Conservation (phyloP, 1,139 yeast species). For the Lodderomyces elongisporus region DNA sequence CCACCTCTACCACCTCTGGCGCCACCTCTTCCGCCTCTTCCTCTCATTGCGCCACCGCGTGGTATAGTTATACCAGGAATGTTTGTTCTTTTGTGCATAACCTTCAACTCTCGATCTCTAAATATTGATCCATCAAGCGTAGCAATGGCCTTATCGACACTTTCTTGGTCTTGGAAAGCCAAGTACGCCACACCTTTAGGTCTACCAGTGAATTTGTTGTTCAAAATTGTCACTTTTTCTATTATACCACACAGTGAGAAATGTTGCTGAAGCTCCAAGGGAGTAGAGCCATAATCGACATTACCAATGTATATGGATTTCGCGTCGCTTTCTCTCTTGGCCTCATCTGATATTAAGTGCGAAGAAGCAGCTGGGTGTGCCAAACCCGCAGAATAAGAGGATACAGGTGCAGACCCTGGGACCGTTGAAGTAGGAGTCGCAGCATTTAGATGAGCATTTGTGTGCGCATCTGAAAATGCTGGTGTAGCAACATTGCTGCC, state of each 20-base stretch:
- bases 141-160: constrained; percentile 61
- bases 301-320: constrained; percentile 85
- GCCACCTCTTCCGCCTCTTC: constrained; percentile 30
- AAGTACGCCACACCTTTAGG: constrained; percentile 87
- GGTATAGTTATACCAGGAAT: constrained; percentile 59
- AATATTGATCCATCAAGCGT: constrained; percentile 59
- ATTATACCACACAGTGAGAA: constrained; percentile 73
- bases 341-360: background rate
- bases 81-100: constrained; percentile 73
- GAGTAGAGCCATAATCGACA: constrained; percentile 75
- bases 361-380: background rate
- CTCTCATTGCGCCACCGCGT: constrained; percentile 31
- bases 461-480: no score
- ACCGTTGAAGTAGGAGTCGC: no score
- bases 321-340: constrained; percentile 52
- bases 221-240: constrained; percentile 75
- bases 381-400: background rate
- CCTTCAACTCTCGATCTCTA: constrained; percentile 66
- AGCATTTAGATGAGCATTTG: constrained; percentile 18
- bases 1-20: constrained; percentile 18
- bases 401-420: background rate
- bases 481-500: no score
- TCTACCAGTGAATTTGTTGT: constrained; percentile 66
- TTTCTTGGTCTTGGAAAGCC: constrained; percentile 63
- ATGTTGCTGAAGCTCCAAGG: constrained; percentile 75